Base-by-base conservation (phyloP, 2,329 filamentous ascomycete species). In the Hansfordia pulvinata region DNA sequence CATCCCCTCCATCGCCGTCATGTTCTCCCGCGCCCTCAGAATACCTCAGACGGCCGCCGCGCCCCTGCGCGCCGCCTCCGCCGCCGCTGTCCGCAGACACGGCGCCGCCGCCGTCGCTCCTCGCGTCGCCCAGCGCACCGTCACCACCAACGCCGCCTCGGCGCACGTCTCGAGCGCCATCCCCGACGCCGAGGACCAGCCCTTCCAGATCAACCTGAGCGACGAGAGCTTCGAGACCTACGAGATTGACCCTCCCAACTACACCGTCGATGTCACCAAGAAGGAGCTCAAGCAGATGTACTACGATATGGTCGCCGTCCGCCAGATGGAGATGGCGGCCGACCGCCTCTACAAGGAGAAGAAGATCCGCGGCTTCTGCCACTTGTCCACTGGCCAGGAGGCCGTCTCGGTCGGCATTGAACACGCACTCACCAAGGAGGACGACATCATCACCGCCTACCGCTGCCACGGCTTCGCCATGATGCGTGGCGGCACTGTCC, bases 291-390 rank as follows among this genome's bases (percentile, higher is more conserved):
- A 93, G 76, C 70, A 92, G 69, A 96, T 96, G 77, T 98, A 98
- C 73, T 78, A 78, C 57, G 84, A 96, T 58, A 96, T 98, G 90
- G 88, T 96, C 29, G 66, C 74, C 40, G 76, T 30, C 45, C 93
- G 86, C 63, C 90, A 93, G 58, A 93, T 98, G 90, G 90, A 98
- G 64, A 93, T 98, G 88, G 86, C 88, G 41, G 85, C 90, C 63
- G 90, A 98, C 56, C 76, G 88, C 54, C 69, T 98, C 50, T 98
- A 98, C 82, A 98, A 98, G 70, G 90, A 96, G 69, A 98, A 98
- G 79, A 96, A 98, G 73, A 96, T 98, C 47, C 82, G 90, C 47
- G 90, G 90, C 64, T 98, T 98, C 80, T 98, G 90, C 66, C 90
- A 98, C 64, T 63, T 98, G 59, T 96, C 90, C 32, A 93, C 81